Percentiles rank a stretch among this genome's conserved stretches.
These are phyloP conservation scores for Tetradesmus lagerheimii DNA, from an alignment of 139 green algal species.

Conservation along the genomic window DNA sequence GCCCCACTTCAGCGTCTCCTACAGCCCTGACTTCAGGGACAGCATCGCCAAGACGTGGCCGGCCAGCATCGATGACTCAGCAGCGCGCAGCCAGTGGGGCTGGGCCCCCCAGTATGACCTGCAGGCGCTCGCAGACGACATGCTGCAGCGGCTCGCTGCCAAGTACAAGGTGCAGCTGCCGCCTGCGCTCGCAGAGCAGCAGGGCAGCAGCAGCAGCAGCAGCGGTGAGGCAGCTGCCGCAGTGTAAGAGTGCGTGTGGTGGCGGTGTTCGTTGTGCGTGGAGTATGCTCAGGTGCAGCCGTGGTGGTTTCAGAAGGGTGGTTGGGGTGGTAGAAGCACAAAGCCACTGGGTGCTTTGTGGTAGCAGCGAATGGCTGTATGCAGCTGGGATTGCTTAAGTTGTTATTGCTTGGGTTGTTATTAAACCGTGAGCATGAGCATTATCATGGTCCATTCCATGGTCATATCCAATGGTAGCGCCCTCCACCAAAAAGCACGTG, in stretches of 20 bases:
- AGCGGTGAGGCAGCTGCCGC: background rate
- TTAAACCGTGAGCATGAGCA: too few species aligned
- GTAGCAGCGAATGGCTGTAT: too few species aligned
- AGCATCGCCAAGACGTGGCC: conserved; percentile 77
- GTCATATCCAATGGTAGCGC: too few species aligned
- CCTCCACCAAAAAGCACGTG: too few species aligned
- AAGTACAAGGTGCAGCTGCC: conserved; percentile 26
- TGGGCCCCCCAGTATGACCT: conserved; percentile 36
- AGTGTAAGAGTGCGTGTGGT: background rate
- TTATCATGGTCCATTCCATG: too few species aligned
- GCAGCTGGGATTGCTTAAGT: too few species aligned
- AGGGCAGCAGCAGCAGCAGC: conserved; percentile 14
- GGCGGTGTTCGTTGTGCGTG: background rate
- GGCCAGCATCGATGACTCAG: conserved; percentile 70
- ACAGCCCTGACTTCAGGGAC: conserved; percentile 63
- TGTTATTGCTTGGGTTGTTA: too few species aligned
- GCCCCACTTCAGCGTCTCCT: conserved; percentile 57
- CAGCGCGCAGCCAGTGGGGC: conserved; percentile 50
- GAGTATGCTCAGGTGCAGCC: too few species aligned
- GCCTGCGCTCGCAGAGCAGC: background rate
- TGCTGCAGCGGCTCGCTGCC: conserved; percentile 30
- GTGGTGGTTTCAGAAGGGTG: too few species aligned
- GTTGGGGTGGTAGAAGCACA: too few species aligned
- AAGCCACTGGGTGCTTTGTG: too few species aligned
- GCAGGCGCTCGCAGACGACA: conserved; percentile 50